Evolutionary conservation across 2,329 filamentous ascomycete species (phyloP), one percentile per base, ranked within the genome.

Genomic region (Penicillium oxalicum): DNA sequence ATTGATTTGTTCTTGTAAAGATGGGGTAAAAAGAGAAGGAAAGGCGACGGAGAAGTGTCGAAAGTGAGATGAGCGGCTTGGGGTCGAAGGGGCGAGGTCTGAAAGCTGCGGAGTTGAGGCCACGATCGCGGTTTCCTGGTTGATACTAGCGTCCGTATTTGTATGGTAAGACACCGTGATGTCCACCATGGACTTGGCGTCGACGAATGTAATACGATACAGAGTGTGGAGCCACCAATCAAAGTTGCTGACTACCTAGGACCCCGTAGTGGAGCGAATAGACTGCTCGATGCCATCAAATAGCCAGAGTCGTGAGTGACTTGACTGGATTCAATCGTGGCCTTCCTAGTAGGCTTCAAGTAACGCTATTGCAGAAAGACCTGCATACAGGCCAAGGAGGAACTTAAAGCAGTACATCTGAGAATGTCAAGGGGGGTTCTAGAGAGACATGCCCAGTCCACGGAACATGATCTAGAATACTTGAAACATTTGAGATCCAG

Each of bases 61-160:
- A 53, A 32, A 44, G 47, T 44, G 48, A 13, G 38, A 38, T 45
- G 49, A 45, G 47, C 43, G 43, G 46, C 40, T 47, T 48, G 44
- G 52, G 42, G 42, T 25, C 51, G 46, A 45, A 52, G 45, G 50
- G 51, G 50, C 44, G 50, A 48, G 35, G 52, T 38, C 36, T 35
- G 25, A 39, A 55, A 51, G 51, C 56, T 57, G 55, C 52, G 58
- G 56, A 58, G 58, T 55, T 59, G 58, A 60, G 58, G 58, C 58
- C 58, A 60, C 58, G 58, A 60, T 60, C 58, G 43, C 58, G 58
- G 53, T 58, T 60, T 58, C 53, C 54, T 53, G 43, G 45, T 53
- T 51, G 43, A 50, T 59, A 58, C 53, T 45, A 52, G 44, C 25
- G 43, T 9, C 4, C 26, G 56, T 60, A 57, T 32, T 33, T 12